Conservation (phyloP, 192 early-diverging fungal genomes). For the Entomortierella beljakovae region DNA sequence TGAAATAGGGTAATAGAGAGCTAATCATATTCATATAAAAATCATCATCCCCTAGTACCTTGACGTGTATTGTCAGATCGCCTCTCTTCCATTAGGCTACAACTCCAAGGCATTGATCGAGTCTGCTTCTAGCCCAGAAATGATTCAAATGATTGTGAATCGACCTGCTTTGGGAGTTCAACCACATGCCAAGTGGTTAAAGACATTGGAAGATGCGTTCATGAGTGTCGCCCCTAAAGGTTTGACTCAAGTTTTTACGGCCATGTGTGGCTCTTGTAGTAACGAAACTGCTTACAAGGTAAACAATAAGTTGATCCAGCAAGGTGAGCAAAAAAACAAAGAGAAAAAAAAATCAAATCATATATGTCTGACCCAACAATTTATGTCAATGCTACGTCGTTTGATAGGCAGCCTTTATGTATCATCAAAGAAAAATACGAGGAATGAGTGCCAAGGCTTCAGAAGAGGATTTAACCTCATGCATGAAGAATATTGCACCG, state of each 20-base stretch:
- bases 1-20: background rate
- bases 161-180: conserved; percentile 75
- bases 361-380: no score
- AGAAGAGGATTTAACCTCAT: conserved; percentile 58
- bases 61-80: conserved; percentile 80
- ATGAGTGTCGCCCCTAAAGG: conserved; percentile 76
- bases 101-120: conserved; percentile 70
- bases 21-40: background rate
- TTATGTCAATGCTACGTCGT: no score
- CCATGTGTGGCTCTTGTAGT: conserved; percentile 79
- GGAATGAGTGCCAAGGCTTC: conserved; percentile 51
- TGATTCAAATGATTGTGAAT: conserved; percentile 74
- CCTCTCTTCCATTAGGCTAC: conserved; percentile 80
- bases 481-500: conserved; percentile 74
- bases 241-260: conserved; percentile 76
- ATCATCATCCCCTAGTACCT: conserved; percentile 37
- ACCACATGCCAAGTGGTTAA: conserved; percentile 71
- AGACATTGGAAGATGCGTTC: conserved; percentile 68
- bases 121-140: conserved; percentile 63
- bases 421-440: conserved; percentile 64
- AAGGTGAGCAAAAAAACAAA: background rate
- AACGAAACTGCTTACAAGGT: conserved; percentile 81
- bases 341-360: background rate
- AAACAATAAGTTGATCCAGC: background rate
- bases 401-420: conserved; percentile 72